Evolutionary conservation across 179 eudicot species (phyloP), one percentile per base, ranked within the genome.

Genomic region (Carnegiea gigantea): DNA sequence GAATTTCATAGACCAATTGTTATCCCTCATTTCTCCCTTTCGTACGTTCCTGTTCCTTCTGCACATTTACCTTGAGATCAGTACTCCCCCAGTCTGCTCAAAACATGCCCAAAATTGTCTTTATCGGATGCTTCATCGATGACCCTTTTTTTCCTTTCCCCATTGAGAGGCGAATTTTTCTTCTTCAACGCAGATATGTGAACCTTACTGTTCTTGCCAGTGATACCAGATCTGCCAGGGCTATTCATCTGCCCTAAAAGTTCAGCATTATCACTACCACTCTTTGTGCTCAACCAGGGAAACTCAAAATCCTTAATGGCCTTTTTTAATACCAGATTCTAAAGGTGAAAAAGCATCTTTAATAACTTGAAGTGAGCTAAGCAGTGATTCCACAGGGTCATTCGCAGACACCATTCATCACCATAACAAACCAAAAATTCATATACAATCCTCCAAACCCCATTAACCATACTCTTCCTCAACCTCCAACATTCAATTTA

Each of bases 241-340:
- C 36, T 1, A 33, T 33, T 33, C 36, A 81, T 81, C 36, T 78
- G 82, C 53, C 81, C 82, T 36, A 85, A 73, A 78, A 72, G 78
- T 36, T 77, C 86, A 82, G 64, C 82, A 46, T 86, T 80, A 80
- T 77, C 43, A 67, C 73, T 20, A 59, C 77, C 86, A 76, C 80
- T 83, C 78, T 90, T 90, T 15, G 79, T 67, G 79, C 84, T 86
- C 14, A 89, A 86, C 93, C 92, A 92, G 68, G 90, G 86, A 85
- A 82, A 86, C 87, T 94, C 95, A 10, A 95, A 84, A 86, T 95
- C 95, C 77, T 90, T 90, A 0, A 92, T 89, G 0, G 90, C 95
- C 77, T 92, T 93, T n/a, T 82, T 80, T 86, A 23, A 95, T 70
- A 84, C 95, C 86, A 68, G 87, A 86, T 83, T 92, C 98, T n/a